Evolutionary conservation across 176 grass and related monocot species (phyloP).

Genomic region (Otatea glauca): DNA sequence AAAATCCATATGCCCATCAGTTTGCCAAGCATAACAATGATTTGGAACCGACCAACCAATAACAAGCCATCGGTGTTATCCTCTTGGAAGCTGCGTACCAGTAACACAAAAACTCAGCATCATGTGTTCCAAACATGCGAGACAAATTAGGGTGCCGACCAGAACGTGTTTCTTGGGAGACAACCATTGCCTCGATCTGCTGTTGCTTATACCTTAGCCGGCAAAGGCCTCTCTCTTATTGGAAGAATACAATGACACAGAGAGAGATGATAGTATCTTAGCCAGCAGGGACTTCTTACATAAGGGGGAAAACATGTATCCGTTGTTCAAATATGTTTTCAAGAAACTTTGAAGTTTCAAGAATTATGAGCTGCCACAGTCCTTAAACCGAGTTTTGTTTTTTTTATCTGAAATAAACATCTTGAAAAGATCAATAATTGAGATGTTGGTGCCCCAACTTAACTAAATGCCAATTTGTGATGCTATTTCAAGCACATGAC

Average conservation of each 20-base stretch:
- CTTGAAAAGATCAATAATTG: not conserved
- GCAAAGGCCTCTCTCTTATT: not conserved
- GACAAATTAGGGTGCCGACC: slow-evolving; percentile 4
- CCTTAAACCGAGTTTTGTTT: not conserved
- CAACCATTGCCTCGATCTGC: not conserved
- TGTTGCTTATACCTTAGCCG: not conserved
- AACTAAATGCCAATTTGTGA: slow-evolving; percentile 14
- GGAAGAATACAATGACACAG: not conserved
- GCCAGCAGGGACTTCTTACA: not conserved
- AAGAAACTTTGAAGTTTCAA: not conserved
- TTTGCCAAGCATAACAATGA: not conserved
- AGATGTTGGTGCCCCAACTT: not conserved
- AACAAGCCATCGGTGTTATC: not conserved
- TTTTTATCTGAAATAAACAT: not conserved
- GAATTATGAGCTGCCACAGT: not conserved
- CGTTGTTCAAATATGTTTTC: not conserved
- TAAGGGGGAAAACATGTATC: not conserved
- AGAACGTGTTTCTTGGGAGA: no score
- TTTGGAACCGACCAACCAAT: not conserved
- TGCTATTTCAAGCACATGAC: not conserved
- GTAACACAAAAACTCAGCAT: not conserved
- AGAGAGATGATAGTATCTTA: not conserved
- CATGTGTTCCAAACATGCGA: not conserved
- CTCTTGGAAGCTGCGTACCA: slow-evolving; percentile 18
- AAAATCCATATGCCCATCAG: not conserved